phyloP scores from a whole-genome alignment of 257 asterid genomes.

The Euphrasia confusa region DNA sequence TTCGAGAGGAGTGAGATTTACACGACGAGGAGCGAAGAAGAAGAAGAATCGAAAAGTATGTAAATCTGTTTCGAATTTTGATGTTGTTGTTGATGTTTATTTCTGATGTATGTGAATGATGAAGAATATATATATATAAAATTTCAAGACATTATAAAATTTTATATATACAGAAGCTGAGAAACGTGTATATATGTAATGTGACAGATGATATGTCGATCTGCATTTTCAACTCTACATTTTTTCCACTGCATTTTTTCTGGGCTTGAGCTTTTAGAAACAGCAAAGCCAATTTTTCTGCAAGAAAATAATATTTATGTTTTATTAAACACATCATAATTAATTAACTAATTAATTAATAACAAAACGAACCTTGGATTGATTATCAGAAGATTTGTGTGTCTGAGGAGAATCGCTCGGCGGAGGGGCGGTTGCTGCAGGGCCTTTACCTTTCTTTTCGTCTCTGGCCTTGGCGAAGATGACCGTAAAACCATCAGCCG shows the following conservation, averaged over 20 bases:
- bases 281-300: constrained; percentile 49
- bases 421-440: constrained; percentile 17
- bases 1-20: constrained; percentile 40
- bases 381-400: constrained; percentile 12
- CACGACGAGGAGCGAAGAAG: no score
- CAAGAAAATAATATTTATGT: constrained; percentile 1
- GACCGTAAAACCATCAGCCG: constrained; percentile 65
- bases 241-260: not conserved
- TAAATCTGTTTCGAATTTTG: no score
- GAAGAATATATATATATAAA: no score
- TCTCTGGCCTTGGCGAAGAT: constrained; percentile 60
- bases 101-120: no score
- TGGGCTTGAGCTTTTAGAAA: constrained; percentile 27
- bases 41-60: no score
- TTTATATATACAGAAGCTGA: no score
- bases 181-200: no score
- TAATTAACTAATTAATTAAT: not conserved
- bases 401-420: constrained; percentile 20
- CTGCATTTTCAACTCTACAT: constrained; percentile 14
- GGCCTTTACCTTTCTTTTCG: constrained; percentile 47
- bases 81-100: no score
- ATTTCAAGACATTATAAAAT: no score
- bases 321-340: not conserved
- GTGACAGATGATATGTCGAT: not conserved
- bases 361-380: constrained; percentile 28